Evolutionary conservation across 1,284 basidiomycete genomes (phyloP).

Genomic region (Melampsora larici-populina): DNA sequence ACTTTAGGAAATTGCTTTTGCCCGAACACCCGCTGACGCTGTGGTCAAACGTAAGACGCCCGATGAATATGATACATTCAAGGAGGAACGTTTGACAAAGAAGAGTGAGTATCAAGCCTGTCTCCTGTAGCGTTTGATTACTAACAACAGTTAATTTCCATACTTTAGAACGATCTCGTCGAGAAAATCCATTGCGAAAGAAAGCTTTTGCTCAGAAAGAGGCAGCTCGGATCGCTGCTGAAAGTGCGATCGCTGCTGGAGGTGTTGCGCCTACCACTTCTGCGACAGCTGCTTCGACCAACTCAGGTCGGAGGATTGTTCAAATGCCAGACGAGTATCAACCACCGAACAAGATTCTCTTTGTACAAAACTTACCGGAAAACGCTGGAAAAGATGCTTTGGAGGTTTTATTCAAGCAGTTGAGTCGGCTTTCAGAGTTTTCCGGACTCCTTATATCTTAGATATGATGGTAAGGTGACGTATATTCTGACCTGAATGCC

Average conservation of each 20-base stretch:
- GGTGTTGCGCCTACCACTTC: conserved; percentile 26
- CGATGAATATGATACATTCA: conserved; percentile 68
- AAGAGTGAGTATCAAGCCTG: conserved; percentile 65
- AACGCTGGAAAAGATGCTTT: conserved; percentile 84
- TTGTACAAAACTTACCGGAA: conserved; percentile 88
- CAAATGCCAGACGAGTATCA: conserved; percentile 99
- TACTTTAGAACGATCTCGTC: conserved; percentile 60
- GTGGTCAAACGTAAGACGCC: conserved; percentile 69
- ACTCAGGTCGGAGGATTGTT: conserved; percentile 58
- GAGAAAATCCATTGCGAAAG: conserved; percentile 54
- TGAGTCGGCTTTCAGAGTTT: conserved; percentile 50
- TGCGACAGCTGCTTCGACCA: conserved; percentile 25
- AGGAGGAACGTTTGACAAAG: conserved; percentile 67
- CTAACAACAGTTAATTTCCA: conserved; percentile 16
- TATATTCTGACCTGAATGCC: not conserved
- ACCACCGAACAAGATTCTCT: conserved; percentile 97
- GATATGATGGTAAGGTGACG: too few relatives aligned
- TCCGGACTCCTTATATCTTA: not conserved
- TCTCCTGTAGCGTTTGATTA: not conserved
- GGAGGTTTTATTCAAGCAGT: conserved; percentile 82
- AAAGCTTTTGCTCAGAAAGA: conserved; percentile 50
- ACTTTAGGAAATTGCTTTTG: conserved; percentile 84
- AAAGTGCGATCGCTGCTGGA: conserved; percentile 55
- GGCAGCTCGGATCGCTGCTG: conserved; percentile 67
- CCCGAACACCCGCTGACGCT: conserved; percentile 79